Evolutionary conservation across 2,329 filamentous ascomycete genomes (phyloP).

Genomic region (Phyllosticta citribraziliensis): DNA sequence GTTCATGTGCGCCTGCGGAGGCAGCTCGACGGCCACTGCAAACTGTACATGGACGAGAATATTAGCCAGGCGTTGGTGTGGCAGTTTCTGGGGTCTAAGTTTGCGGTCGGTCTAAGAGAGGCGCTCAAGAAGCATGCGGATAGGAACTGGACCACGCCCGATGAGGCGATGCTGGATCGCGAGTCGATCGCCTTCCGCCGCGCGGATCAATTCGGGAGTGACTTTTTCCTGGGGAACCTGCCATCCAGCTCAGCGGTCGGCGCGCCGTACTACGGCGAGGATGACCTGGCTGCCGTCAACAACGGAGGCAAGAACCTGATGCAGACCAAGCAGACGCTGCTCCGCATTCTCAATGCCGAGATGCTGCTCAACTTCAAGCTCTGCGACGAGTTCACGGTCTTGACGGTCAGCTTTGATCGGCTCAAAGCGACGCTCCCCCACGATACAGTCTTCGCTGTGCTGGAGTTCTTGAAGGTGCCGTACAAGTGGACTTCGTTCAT

Average conservation of each 20-base stretch:
- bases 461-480: conserved; percentile 19
- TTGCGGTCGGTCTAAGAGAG: conserved; percentile 39
- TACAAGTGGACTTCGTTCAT: conserved; percentile 21
- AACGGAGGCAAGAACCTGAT: conserved; percentile 33
- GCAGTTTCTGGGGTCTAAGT: conserved; percentile 45
- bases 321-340: conserved; percentile 45
- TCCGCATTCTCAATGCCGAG: conserved; percentile 48
- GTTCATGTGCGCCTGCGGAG: conserved; percentile 42
- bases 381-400: conserved; percentile 41
- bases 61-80: conserved; percentile 46
- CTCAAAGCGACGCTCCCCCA: conserved; percentile 21
- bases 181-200: too few species aligned
- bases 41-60: conserved; percentile 51
- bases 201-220: too few species aligned
- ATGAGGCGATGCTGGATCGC: too few species aligned
- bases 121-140: conserved; percentile 25
- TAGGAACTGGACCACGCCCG: too few species aligned
- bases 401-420: conserved; percentile 46
- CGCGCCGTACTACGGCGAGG: too few species aligned
- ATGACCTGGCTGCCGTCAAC: conserved; percentile 44
- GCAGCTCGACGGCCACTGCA: conserved; percentile 48
- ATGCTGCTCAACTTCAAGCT: conserved; percentile 41
- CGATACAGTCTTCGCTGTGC: conserved; percentile 19
- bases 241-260: too few species aligned
- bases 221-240: conserved; percentile 34